Conservation (phyloP, 2,329 filamentous ascomycete genomes). For the Stagonosporopsis vannaccii region DNA sequence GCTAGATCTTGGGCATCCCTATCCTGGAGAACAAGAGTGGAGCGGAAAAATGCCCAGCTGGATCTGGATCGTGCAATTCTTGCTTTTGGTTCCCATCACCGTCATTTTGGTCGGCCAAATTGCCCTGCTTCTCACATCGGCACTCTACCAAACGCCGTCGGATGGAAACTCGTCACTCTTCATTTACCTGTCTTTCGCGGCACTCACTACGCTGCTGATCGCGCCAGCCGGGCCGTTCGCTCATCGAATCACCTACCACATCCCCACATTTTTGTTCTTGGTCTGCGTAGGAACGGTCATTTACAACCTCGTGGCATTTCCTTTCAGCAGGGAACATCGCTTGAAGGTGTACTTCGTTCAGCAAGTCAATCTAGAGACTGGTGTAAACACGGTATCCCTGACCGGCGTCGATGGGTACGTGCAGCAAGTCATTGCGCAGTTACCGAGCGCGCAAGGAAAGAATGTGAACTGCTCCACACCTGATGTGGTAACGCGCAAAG, state of each 20-base stretch:
- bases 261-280: conserved; percentile 78
- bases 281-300: conserved; percentile 78
- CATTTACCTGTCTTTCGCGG: conserved; percentile 74
- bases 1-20: conserved; percentile 50
- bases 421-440: conserved; percentile 66
- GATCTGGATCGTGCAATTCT: conserved; percentile 87
- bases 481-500: conserved; percentile 53
- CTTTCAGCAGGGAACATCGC: conserved; percentile 79
- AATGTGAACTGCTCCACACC: conserved; percentile 51
- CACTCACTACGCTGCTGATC: conserved; percentile 74
- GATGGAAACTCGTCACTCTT: conserved; percentile 78
- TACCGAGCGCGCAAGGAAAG: conserved; percentile 75
- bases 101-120: conserved; percentile 80
- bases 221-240: conserved; percentile 83
- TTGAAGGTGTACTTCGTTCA: conserved; percentile 92
- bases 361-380: conserved; percentile 74
- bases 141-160: conserved; percentile 79
- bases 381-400: conserved; percentile 70
- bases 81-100: conserved; percentile 79
- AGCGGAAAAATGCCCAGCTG: conserved; percentile 78
- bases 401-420: conserved; percentile 48
- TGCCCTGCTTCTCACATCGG: conserved; percentile 73
- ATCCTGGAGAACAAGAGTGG: conserved; percentile 83
- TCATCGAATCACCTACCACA: conserved; percentile 82
- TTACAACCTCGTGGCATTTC: conserved; percentile 88